Evolutionary conservation across 257 asterid genomes (phyloP).

Genomic region (Ligustrum vulgare): DNA sequence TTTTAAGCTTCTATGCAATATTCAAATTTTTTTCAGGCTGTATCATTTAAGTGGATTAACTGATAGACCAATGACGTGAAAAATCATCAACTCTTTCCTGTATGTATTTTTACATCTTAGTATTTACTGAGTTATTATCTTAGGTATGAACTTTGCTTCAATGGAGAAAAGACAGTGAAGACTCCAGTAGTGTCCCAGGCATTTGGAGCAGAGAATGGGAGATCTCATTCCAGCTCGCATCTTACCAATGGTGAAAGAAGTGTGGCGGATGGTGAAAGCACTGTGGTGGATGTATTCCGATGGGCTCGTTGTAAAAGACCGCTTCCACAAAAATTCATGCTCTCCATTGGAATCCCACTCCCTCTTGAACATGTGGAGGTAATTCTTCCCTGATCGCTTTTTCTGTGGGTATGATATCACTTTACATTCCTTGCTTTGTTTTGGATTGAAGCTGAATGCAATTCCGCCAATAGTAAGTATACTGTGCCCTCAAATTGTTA

Average conservation of each 20-base stretch:
- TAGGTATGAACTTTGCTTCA: slow-evolving; percentile 90
- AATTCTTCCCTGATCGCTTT: slow-evolving; percentile 17
- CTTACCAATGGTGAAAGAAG: slow-evolving; percentile 57
- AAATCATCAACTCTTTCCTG: not conserved
- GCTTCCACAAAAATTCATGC: slow-evolving; percentile 70
- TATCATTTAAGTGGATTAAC: slow-evolving; percentile 8
- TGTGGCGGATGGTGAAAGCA: slow-evolving; percentile 55
- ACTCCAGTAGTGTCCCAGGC: slow-evolving; percentile 40
- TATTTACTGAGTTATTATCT: slow-evolving; percentile 23
- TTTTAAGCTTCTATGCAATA: not conserved
- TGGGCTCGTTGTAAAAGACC: slow-evolving; percentile 86
- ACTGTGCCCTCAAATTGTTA: not conserved
- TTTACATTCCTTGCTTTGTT: not conserved
- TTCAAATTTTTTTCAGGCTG: not conserved
- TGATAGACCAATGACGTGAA: slow-evolving; percentile 8
- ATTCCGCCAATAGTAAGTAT: not conserved
- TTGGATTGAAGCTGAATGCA: not conserved
- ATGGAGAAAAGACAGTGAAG: slow-evolving; percentile 74
- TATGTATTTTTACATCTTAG: slow-evolving; percentile 12
- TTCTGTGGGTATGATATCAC: not conserved
- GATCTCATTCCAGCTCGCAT: slow-evolving; percentile 44
- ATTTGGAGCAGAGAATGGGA: slow-evolving; percentile 62
- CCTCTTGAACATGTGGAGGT: slow-evolving; percentile 88
- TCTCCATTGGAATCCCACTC: slow-evolving; percentile 72
- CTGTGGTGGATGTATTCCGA: slow-evolving; percentile 65